Percentiles rank a stretch among this genome's conserved stretches.
phyloP scores from a whole-genome alignment of 768 basidiomycete species.

The Suillus clintonianus region DNA sequence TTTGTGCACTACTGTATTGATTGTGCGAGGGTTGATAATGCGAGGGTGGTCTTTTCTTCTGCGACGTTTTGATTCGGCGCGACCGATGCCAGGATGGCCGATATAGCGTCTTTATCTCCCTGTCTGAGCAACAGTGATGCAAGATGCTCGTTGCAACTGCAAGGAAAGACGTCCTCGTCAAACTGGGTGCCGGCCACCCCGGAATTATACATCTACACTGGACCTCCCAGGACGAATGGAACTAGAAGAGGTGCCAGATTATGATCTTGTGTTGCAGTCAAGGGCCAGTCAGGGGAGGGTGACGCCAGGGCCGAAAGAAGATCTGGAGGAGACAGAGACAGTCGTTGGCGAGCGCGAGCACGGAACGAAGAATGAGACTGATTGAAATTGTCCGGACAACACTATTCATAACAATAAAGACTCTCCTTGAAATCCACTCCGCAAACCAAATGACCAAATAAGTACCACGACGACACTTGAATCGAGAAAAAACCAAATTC shows the following conservation, averaged over 20 bases:
- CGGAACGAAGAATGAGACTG: neutral
- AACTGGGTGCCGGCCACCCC: constrained; percentile 66
- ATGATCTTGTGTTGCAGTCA: constrained; percentile 8
- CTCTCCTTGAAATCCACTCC: neutral
- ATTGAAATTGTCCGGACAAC: too few relatives aligned
- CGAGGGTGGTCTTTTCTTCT: constrained; percentile 43
- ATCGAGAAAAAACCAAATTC: neutral
- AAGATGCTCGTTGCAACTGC: constrained; percentile 74
- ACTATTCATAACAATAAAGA: too few relatives aligned
- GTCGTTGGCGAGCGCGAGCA: constrained; percentile 10
- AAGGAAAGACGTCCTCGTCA: constrained; percentile 76
- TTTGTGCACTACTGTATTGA: constrained; percentile 50
- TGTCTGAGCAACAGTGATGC: constrained; percentile 56
- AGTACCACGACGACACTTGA: neutral
- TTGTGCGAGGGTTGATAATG: constrained; percentile 51
- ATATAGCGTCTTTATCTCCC: constrained; percentile 41
- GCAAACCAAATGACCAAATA: neutral
- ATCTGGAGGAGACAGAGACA: neutral
- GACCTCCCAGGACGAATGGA: constrained; percentile 84
- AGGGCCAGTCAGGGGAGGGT: neutral
- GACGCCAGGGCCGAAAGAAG: neutral
- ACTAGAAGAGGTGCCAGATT: constrained; percentile 45
- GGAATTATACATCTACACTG: constrained; percentile 81
- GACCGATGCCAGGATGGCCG: constrained; percentile 45
- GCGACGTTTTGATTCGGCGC: constrained; percentile 34